Base-by-base conservation (phyloP, 352 stramenopile species). In the Nannochloropsis limnetica region DNA sequence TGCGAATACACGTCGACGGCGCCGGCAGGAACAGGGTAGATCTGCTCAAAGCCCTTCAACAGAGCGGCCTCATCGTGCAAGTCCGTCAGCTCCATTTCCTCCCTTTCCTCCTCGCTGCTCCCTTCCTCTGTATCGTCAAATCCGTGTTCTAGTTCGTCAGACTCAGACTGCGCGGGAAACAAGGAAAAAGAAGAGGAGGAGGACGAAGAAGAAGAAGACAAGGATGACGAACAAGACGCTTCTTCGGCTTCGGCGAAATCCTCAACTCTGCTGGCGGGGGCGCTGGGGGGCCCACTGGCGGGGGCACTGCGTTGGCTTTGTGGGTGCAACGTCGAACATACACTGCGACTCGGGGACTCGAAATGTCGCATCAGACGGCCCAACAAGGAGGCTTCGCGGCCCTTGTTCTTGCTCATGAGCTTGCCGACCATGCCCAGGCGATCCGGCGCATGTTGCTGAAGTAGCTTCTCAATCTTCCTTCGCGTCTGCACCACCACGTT, bases 21-120 rank as follows among this genome's bases (percentile, higher is more conserved):
- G 25, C 61, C 61, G 6, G n/a, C 20, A 74, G 61, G 61, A 74
- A 74, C 9, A 74, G 61, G 61, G 25, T 74, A 74, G 2, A 74
- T 74, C 11, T 29, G 61, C 61, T 74, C 61, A 74, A 74, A 74
- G 25, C 20, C 25, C 61, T 74, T 74, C 61, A 74, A 74, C 15
- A 74, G n/a, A 25, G 61, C 20, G 25, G n/a, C 61, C 20, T 74
- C 61, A 29, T 74, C 61, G 4, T 31, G n/a, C 11, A 29, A 14
- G 25, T 25, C n/a, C n/a, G n/a, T 25, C n/a, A 74, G n/a, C 3
- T 29, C 25, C n/a, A 31, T 74, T 11, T 74, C 8, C 3, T 25
- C n/a, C 25, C 9, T 6, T 31, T 31, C n/a, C n/a, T 74, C 25
- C 61, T 74, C 61, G 9, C 3, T 74, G n/a, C 25, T 74, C 9